Conservation (phyloP, 2,329 filamentous ascomycete genomes). For the Mycocentrospora acerina region DNA sequence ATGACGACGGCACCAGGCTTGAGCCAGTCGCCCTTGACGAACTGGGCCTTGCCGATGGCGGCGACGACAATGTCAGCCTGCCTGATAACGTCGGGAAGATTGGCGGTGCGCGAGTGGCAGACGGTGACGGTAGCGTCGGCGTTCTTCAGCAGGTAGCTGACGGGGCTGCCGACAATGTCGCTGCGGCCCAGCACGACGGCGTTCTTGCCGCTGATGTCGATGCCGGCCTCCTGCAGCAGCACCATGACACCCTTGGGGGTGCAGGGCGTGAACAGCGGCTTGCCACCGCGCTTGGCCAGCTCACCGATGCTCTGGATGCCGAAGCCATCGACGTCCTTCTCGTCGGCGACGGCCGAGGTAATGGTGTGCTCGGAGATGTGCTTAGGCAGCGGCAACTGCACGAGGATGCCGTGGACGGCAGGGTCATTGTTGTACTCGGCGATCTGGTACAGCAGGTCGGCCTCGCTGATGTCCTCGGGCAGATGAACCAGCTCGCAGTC, state of each 20-base stretch:
- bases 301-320: conserved; percentile 93
- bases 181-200: conserved; percentile 93
- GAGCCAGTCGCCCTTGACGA: conserved; percentile 93
- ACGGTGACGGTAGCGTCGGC: conserved; percentile 96
- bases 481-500: conserved; percentile 83
- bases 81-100: conserved; percentile 73
- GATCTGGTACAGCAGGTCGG: conserved; percentile 83
- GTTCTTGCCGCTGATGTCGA: conserved; percentile 84
- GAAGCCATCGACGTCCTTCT: conserved; percentile 98
- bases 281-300: conserved; percentile 90
- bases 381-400: conserved; percentile 86
- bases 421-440: conserved; percentile 82
- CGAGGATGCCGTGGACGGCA: conserved; percentile 84
- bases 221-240: conserved; percentile 77
- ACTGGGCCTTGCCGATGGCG: conserved; percentile 83
- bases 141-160: conserved; percentile 93
- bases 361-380: conserved; percentile 88
- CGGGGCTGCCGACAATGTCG: conserved; percentile 95
- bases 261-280: conserved; percentile 87
- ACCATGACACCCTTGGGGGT: conserved; percentile 98
- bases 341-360: conserved; percentile 85
- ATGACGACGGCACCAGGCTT: conserved; percentile 95
- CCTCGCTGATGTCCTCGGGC: conserved; percentile 76
- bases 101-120: conserved; percentile 85
- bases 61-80: conserved; percentile 86